Evolutionary conservation across 2,329 filamentous ascomycete species (phyloP).

Genomic region (Aquanectria penicillioides): DNA sequence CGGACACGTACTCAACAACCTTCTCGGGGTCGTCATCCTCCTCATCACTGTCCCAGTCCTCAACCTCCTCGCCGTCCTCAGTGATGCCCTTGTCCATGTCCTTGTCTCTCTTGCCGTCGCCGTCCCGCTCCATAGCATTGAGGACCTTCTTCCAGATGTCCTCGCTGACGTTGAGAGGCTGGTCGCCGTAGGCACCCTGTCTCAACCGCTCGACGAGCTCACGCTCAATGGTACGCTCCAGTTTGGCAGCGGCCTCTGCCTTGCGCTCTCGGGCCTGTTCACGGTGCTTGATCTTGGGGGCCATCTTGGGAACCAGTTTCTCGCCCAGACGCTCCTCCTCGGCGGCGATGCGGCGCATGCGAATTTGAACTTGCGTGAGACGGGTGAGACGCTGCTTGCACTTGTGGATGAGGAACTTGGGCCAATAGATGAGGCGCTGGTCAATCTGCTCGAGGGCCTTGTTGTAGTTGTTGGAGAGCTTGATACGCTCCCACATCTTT

Average conservation of each 20-base stretch:
- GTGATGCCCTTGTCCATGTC: slow-evolving; percentile 90
- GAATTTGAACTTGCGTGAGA: slow-evolving; percentile 89
- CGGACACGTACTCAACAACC: slow-evolving; percentile 91
- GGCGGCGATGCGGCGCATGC: slow-evolving; percentile 80
- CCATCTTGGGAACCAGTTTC: slow-evolving; percentile 85
- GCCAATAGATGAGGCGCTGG: slow-evolving; percentile 88
- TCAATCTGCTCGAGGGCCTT: slow-evolving; percentile 91
- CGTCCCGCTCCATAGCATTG: slow-evolving; percentile 85
- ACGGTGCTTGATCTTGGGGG: slow-evolving; percentile 85
- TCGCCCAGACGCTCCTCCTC: slow-evolving; percentile 93
- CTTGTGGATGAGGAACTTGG: slow-evolving; percentile 92
- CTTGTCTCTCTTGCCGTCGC: slow-evolving; percentile 83
- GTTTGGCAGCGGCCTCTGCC: slow-evolving; percentile 85
- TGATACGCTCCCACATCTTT: slow-evolving; percentile 95
- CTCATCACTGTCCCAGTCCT: slow-evolving; percentile 73
- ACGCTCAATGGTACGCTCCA: slow-evolving; percentile 94
- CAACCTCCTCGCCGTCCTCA: slow-evolving; percentile 76
- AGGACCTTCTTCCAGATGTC: slow-evolving; percentile 98
- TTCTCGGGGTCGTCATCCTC: slow-evolving; percentile 78
- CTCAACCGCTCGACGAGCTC: slow-evolving; percentile 91
- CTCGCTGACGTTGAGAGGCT: slow-evolving; percentile 94
- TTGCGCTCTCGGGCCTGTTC: slow-evolving; percentile 81
- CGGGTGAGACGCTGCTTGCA: slow-evolving; percentile 96
- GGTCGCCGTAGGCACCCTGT: slow-evolving; percentile 93
- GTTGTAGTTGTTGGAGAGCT: slow-evolving; percentile 88